Evolutionary conservation across 2,329 filamentous ascomycete species (phyloP), one percentile per base, ranked within the genome.

Genomic region (Colletotrichum sojae): DNA sequence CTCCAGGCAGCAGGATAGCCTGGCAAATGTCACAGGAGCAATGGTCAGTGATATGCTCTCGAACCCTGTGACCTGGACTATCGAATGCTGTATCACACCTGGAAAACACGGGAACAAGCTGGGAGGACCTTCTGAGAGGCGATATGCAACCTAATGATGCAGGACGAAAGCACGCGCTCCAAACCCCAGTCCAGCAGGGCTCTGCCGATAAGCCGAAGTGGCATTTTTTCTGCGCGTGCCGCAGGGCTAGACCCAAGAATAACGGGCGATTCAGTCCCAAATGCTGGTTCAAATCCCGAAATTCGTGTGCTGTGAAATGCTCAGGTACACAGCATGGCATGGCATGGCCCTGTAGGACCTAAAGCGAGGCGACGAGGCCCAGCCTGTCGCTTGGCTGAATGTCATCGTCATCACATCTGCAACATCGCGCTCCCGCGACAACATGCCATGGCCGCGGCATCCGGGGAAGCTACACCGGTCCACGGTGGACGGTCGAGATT

Each of bases 51-150:
- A 39, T 45, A 55, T 6, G 51, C 53, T 25, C 13, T 39, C 45
- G 22, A 55, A 49, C 55, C 55, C 31, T 67, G 56, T 66, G 51
- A 61, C 46, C 61, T 51, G 36, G 31, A 61, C 62, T 69, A 69
- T 69, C 45, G 67, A 60, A 55, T 69, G 67, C 56, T 69, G 67
- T 66, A 67, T 59, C 61, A 69, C 67, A 48, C 0, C 55, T 61
- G 13, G 27, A n/a, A 69, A 54, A 61, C 62, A 63, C 57, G 49
- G 43, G 48, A 39, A 31, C 5, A 40, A 36, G n/a, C 36, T 22
- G 51, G 39, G 25, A 46, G 40, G 60, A n/a, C 25, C 40, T 25
- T 56, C n/a, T 56, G n/a, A 55, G 22, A 20, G 18, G n/a, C 40
- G n/a, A 25, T 2, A 12, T 51, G 36, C 58, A 9, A 39, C 12